These are phyloP conservation scores for Triticum turgidum DNA, from an alignment of 176 grass and related monocot genomes.

Conservation along the genomic window DNA sequence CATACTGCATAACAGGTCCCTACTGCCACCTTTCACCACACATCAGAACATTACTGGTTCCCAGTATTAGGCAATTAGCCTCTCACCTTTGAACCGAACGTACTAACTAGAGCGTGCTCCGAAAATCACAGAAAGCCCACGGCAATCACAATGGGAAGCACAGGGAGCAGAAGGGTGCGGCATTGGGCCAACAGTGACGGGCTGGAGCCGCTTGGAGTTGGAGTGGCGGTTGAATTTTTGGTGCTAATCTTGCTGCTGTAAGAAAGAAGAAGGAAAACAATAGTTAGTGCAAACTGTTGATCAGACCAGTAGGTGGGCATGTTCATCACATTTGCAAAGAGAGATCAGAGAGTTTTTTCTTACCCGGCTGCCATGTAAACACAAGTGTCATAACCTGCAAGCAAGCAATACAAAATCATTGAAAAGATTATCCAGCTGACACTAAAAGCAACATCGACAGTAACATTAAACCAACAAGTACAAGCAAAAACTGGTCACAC, in stretches of 20 bases:
- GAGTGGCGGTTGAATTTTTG: slow-evolving; percentile 54
- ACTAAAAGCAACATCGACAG: neutral
- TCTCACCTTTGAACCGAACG: slow-evolving; percentile 7
- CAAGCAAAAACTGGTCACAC: neutral
- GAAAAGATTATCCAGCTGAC: neutral
- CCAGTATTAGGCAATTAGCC: slow-evolving; percentile 15
- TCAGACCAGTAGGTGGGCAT: neutral
- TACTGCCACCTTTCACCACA: slow-evolving; percentile 2
- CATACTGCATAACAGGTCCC: slow-evolving; percentile 3
- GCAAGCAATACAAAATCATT: slow-evolving; percentile 13
- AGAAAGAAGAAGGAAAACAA: neutral
- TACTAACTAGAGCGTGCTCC: neutral
- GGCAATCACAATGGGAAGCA: slow-evolving; percentile 20
- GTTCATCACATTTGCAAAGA: neutral
- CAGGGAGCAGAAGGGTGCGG: slow-evolving; percentile 19
- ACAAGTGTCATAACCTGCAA: slow-evolving; percentile 87
- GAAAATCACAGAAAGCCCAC: slow-evolving; percentile 39
- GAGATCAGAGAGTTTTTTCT: neutral
- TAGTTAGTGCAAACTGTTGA: slow-evolving; percentile 16
- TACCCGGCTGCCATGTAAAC: slow-evolving; percentile 74
- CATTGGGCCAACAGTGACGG: neutral
- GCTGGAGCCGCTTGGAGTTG: slow-evolving; percentile 17
- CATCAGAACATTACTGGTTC: slow-evolving; percentile 17
- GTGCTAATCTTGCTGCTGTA: slow-evolving; percentile 64
- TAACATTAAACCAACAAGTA: neutral